Conservation (phyloP, 1,139 yeast species). For the Lodderomyces orthopsilosis region DNA sequence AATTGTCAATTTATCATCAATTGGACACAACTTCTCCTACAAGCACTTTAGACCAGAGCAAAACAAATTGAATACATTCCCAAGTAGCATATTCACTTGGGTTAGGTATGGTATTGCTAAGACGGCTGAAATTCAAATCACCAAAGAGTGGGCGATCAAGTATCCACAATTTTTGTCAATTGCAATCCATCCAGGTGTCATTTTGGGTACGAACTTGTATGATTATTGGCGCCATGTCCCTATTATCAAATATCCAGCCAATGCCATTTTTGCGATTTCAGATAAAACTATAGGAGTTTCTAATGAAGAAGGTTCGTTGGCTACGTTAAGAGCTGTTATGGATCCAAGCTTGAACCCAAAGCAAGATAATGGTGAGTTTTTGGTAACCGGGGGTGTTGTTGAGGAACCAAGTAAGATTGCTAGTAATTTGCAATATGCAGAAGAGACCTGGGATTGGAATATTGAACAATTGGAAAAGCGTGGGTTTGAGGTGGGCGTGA, state of each 20-base stretch:
- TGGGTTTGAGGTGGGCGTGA: constrained; percentile 16
- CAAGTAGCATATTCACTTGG: constrained; percentile 28
- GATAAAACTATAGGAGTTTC: constrained; percentile 25
- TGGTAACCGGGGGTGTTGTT: constrained; percentile 34
- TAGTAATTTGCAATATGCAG: constrained; percentile 19
- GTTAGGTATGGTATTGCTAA: constrained; percentile 38
- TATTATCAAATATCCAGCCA: constrained; percentile 19
- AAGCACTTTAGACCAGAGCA: constrained; percentile 24
- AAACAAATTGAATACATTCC: constrained; percentile 23
- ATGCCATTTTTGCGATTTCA: constrained; percentile 13
- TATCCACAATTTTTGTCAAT: constrained; percentile 34
- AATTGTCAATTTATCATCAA: constrained; percentile 31
- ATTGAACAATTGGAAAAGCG: constrained; percentile 22
- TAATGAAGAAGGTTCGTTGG: constrained; percentile 35
- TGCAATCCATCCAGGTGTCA: constrained; percentile 42
- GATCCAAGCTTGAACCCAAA: constrained; percentile 25
- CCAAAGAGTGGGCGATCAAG: constrained; percentile 24
- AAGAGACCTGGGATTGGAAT: constrained; percentile 32
- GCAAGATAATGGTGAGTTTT: constrained; percentile 33
- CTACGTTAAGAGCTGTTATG: constrained; percentile 35
- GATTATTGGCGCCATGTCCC: constrained; percentile 29
- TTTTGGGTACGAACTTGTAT: constrained; percentile 35
- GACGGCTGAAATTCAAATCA: constrained; percentile 31
- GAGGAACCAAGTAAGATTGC: constrained; percentile 26
- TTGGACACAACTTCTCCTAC: constrained; percentile 30